Conservation (phyloP, 371 early-diverging fungal genomes). For the Conidiobolus incongruus region DNA sequence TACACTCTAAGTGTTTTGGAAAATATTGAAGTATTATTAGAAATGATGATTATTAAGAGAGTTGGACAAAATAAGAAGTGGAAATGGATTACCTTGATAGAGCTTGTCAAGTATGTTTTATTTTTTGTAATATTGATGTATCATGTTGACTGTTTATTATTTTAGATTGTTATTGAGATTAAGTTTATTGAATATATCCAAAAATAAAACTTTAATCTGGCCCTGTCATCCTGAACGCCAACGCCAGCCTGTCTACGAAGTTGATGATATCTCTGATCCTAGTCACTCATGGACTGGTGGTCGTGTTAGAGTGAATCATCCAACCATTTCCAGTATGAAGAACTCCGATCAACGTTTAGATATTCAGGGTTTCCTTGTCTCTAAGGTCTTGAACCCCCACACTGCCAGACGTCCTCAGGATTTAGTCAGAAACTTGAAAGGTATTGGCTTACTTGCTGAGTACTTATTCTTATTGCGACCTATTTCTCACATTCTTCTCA, state of each 20-base stretch:
- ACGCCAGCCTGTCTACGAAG: conserved; percentile 27
- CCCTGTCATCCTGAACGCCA: conserved; percentile 46
- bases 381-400: conserved; percentile 35
- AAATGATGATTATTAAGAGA: conserved; percentile 59
- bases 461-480: conserved; percentile 64
- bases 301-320: no score
- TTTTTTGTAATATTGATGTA: neutral
- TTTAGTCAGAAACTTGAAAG: conserved; percentile 30
- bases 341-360: no score
- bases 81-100: conserved; percentile 37
- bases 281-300: no score
- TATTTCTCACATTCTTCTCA: conserved; percentile 35
- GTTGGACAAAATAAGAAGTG: conserved; percentile 37
- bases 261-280: conserved; percentile 11
- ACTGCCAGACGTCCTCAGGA: conserved; percentile 32
- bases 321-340: no score
- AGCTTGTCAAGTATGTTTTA: conserved; percentile 40
- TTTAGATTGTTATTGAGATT: neutral
- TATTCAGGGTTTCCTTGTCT: conserved; percentile 31
- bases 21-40: conserved; percentile 55
- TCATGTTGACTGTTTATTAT: neutral
- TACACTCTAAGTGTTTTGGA: conserved; percentile 42
- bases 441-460: conserved; percentile 43
- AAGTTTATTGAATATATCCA: conserved; percentile 1
- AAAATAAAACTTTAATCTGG: conserved; percentile 13